A percentile compares a stretch with the other conserved stretches of the same genome.
These are phyloP conservation scores for Acanthamoeba triangularis DNA, from an alignment of 208 protist species.

Conservation along the genomic window DNA sequence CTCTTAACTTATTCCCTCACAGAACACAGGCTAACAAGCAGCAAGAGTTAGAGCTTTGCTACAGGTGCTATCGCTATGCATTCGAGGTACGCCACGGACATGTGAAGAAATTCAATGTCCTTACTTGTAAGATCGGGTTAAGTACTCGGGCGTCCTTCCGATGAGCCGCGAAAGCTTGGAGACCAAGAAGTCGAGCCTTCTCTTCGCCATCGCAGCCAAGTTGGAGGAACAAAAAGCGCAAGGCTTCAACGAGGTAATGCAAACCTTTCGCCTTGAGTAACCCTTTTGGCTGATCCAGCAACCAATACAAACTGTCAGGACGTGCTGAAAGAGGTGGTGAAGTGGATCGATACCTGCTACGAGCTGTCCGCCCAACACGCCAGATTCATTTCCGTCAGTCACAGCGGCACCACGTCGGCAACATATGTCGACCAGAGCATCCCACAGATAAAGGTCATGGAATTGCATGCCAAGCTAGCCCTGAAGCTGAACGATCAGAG, in stretches of 20 bases:
- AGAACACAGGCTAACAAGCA: not conserved
- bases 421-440: not conserved
- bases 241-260: not conserved
- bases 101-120: too few relatives aligned
- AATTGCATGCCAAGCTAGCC: slow-evolving; percentile 23
- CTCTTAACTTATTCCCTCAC: not conserved
- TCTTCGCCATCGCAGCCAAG: not conserved
- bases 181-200: slow-evolving; percentile 58
- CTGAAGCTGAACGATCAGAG: slow-evolving; percentile 37
- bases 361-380: not conserved
- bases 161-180: slow-evolving; percentile 33
- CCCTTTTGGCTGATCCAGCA: not conserved
- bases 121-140: not conserved
- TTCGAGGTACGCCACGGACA: not conserved
- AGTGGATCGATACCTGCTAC: slow-evolving; percentile 30
- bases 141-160: not conserved
- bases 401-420: not conserved
- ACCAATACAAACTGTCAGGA: not conserved
- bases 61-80: slow-evolving; percentile 1
- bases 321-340: not conserved
- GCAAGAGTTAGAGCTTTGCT: slow-evolving; percentile 8
- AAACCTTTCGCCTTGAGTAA: not conserved
- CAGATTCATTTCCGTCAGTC: not conserved
- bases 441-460: slow-evolving; percentile 49
- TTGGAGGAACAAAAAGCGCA: slow-evolving; percentile 20